Evolutionary conservation across 2,329 filamentous ascomycete genomes (phyloP).

Genomic region (Chrysoporthe austroafricana): DNA sequence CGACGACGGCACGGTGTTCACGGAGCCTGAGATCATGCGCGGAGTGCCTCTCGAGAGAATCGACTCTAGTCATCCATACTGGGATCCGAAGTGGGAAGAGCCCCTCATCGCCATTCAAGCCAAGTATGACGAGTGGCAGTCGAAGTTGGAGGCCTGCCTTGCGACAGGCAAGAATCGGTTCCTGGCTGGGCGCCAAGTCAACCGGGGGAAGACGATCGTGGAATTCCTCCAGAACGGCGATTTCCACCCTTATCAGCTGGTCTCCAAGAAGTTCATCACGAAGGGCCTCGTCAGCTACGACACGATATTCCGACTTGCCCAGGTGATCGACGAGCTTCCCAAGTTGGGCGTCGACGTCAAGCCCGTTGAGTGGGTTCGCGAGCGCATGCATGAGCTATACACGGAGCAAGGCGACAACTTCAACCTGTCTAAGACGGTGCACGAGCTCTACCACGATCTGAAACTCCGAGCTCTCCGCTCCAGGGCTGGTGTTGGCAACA

Average conservation of each 20-base stretch:
- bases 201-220: conserved; percentile 57
- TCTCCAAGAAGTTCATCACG: conserved; percentile 55
- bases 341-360: conserved; percentile 57
- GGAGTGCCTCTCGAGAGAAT: conserved; percentile 60
- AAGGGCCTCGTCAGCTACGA: conserved; percentile 55
- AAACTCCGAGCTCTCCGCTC: conserved; percentile 54
- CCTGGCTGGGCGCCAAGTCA: conserved; percentile 59
- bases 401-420: conserved; percentile 50
- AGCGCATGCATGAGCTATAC: conserved; percentile 57
- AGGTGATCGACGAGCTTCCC: conserved; percentile 53
- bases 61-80: conserved; percentile 54
- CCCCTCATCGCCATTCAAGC: conserved; percentile 47
- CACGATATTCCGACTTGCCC: conserved; percentile 59
- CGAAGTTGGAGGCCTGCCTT: conserved; percentile 48
- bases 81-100: conserved; percentile 57
- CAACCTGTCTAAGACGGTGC: conserved; percentile 54
- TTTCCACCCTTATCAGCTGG: conserved; percentile 61
- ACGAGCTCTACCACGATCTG: conserved; percentile 60
- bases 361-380: conserved; percentile 60
- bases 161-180: conserved; percentile 50
- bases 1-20: conserved; percentile 54
- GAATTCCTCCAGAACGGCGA: conserved; percentile 55
- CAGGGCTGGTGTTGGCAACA: conserved; percentile 60
- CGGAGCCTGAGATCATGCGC: conserved; percentile 54
- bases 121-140: conserved; percentile 51